These are phyloP conservation scores for Fennellomyces sp. DNA, from an alignment of 371 early-diverging fungal species.

Conservation along the genomic window DNA sequence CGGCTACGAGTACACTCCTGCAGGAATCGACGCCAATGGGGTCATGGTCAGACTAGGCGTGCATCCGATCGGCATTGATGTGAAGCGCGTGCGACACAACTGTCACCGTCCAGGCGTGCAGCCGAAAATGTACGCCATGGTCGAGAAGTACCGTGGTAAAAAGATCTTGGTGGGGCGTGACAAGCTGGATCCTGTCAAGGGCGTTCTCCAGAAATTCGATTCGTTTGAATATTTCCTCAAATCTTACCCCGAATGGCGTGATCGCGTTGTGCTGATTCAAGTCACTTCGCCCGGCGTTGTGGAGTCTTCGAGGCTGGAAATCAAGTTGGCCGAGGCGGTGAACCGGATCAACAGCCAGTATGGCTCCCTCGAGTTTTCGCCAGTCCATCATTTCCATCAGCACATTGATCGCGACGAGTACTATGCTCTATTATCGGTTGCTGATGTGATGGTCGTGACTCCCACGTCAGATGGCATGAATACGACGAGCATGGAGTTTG, in stretches of 20 bases:
- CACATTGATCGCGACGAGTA: slow-evolving; percentile 94
- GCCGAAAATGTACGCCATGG: slow-evolving; percentile 78
- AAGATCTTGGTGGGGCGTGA: slow-evolving; percentile 98
- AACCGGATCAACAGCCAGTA: slow-evolving; percentile 92
- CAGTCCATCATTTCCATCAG: slow-evolving; percentile 97
- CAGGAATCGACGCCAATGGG: slow-evolving; percentile 80
- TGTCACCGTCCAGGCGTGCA: slow-evolving; percentile 55
- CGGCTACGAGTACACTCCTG: slow-evolving; percentile 86
- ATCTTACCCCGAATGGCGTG: slow-evolving; percentile 89
- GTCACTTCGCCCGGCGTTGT: slow-evolving; percentile 56
- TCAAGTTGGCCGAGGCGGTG: slow-evolving; percentile 87
- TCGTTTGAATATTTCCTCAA: slow-evolving; percentile 93
- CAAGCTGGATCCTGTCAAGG: slow-evolving; percentile 98
- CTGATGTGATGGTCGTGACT: slow-evolving; percentile 95
- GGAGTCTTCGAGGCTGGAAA: slow-evolving; percentile 53
- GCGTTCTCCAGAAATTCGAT: slow-evolving; percentile 95
- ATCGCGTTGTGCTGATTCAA: slow-evolving; percentile 91
- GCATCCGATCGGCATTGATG: slow-evolving; percentile 98
- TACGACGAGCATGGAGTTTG: slow-evolving; percentile 97
- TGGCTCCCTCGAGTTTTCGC: slow-evolving; percentile 95
- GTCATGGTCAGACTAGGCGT: slow-evolving; percentile 81
- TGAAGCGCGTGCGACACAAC: slow-evolving; percentile 48
- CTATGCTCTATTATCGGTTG: slow-evolving; percentile 91
- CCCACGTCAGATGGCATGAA: slow-evolving; percentile 99
- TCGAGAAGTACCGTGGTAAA: slow-evolving; percentile 87